These are phyloP conservation scores for Dendrobium chrysotoxum DNA, from an alignment of 106 monocot genomes.

Conservation along the genomic window DNA sequence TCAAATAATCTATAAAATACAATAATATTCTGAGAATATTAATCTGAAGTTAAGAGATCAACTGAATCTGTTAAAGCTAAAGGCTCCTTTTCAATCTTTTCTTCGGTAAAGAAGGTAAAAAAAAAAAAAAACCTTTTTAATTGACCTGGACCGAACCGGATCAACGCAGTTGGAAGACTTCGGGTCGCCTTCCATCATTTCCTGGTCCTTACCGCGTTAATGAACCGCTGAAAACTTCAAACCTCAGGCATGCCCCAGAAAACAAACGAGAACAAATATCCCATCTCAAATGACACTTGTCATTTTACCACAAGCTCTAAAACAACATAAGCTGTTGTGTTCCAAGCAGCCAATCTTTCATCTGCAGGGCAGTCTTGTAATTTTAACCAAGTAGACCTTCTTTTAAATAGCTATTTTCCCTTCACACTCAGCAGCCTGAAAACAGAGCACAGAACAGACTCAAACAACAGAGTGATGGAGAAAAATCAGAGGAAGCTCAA, in stretches of 20 bases:
- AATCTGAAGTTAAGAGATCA: background rate
- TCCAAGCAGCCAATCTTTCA: background rate
- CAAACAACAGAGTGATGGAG: background rate
- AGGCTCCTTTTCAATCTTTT: too few species aligned
- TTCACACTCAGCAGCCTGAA: background rate
- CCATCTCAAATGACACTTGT: background rate
- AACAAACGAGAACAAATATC: background rate
- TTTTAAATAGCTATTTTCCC: background rate
- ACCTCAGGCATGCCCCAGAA: background rate
- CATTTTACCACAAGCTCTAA: background rate
- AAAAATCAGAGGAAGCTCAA: background rate
- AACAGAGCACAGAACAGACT: background rate
- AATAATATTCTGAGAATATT: background rate
- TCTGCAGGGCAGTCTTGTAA: background rate
- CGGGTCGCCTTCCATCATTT: background rate
- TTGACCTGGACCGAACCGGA: background rate
- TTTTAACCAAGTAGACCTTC: background rate
- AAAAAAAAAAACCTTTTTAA: background rate
- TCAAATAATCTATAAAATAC: background rate
- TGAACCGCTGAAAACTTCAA: constrained; percentile 1
- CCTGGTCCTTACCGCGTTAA: background rate
- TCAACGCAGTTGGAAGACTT: background rate
- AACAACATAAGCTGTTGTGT: background rate
- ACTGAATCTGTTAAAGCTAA: background rate
- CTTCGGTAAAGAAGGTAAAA: too few species aligned